phyloP scores from a whole-genome alignment of 2,329 filamentous ascomycete genomes.

The Penicillium sumatraense region DNA sequence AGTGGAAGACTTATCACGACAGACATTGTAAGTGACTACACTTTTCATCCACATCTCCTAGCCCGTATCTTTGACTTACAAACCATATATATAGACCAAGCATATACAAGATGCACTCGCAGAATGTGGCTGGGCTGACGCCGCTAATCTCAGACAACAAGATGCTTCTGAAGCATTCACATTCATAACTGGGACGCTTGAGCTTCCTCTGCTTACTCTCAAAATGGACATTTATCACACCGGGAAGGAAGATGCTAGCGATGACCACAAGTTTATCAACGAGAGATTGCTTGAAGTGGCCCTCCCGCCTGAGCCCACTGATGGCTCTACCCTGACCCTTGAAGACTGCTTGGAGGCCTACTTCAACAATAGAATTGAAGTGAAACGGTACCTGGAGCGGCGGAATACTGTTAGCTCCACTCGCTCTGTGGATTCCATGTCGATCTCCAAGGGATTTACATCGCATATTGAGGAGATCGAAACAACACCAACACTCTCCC shows the following conservation, averaged over 20 bases:
- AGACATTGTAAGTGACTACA: conserved; percentile 68
- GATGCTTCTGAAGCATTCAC: conserved; percentile 95
- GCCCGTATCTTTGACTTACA: background rate
- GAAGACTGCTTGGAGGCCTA: conserved; percentile 93
- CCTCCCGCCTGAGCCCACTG: conserved; percentile 72
- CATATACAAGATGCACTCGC: conserved; percentile 80
- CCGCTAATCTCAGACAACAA: conserved; percentile 77
- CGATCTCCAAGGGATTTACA: conserved; percentile 40
- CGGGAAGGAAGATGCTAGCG: conserved; percentile 77
- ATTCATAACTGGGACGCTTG: conserved; percentile 88
- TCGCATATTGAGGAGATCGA: conserved; percentile 52
- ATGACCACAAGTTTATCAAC: conserved; percentile 94
- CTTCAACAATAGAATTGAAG: conserved; percentile 92
- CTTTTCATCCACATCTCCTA: background rate
- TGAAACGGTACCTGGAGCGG: conserved; percentile 73
- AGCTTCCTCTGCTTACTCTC: conserved; percentile 83
- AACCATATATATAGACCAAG: conserved; percentile 63
- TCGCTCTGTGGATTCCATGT: conserved; percentile 38
- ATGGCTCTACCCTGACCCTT: conserved; percentile 73
- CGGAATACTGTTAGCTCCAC: conserved; percentile 60
- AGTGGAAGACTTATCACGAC: conserved; percentile 82
- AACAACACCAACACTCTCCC: conserved; percentile 39
- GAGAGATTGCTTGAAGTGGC: conserved; percentile 89
- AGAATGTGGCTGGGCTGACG: conserved; percentile 87
- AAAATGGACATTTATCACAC: conserved; percentile 96